Percentiles rank a stretch among this genome's conserved stretches.
phyloP scores from a whole-genome alignment of 2,329 filamentous ascomycete species.

The Pseudogymnoascus sp. region DNA sequence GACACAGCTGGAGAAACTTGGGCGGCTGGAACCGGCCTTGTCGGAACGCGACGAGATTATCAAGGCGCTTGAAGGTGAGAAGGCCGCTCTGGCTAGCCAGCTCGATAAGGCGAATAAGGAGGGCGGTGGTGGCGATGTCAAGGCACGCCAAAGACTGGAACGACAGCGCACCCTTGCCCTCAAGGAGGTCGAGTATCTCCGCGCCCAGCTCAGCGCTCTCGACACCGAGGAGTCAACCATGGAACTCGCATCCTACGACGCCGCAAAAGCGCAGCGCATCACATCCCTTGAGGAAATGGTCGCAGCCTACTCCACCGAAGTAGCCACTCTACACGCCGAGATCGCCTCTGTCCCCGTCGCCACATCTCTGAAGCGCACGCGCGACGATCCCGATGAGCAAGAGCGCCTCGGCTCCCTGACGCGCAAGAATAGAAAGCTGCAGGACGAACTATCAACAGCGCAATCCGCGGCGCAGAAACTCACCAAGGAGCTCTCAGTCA shows the following conservation, averaged over 20 bases:
- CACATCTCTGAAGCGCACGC: constrained; percentile 54
- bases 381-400: constrained; percentile 43
- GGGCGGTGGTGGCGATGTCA: constrained; percentile 40
- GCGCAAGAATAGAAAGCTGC: constrained; percentile 80
- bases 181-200: constrained; percentile 90
- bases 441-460: constrained; percentile 63
- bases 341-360: constrained; percentile 48
- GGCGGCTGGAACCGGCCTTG: constrained; percentile 69
- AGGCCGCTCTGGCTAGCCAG: constrained; percentile 53
- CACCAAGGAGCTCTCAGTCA: constrained; percentile 65
- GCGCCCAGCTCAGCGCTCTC: constrained; percentile 82
- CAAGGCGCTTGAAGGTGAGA: constrained; percentile 62
- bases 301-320: constrained; percentile 75
- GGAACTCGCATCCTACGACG: constrained; percentile 69
- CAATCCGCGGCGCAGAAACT: constrained; percentile 64
- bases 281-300: constrained; percentile 77
- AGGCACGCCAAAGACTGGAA: constrained; percentile 67
- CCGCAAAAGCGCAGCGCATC: constrained; percentile 64
- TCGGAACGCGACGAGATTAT: constrained; percentile 69
- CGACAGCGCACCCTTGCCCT: constrained; percentile 75
- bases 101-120: constrained; percentile 58
- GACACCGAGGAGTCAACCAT: constrained; percentile 84
- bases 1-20: constrained; percentile 71
- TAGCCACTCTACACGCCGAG: constrained; percentile 65
- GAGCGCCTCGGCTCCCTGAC: constrained; percentile 72